phyloP scores from a whole-genome alignment of 495 filamentous ascomycete genomes.

The Penicillium chermesinum region DNA sequence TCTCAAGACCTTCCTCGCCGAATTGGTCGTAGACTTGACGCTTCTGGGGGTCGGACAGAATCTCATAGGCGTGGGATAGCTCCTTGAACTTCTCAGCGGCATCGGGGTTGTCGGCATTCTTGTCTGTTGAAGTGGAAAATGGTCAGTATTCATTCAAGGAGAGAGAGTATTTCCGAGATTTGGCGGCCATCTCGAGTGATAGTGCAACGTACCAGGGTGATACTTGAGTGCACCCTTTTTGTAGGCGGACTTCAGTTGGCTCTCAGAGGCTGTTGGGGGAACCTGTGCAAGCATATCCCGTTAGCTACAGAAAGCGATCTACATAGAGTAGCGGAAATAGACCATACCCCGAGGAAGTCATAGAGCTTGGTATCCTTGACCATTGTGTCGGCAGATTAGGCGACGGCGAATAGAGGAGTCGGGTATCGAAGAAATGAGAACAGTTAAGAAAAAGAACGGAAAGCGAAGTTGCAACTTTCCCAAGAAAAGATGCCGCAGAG shows the following conservation, averaged over 20 bases:
- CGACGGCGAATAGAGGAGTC: conserved; percentile 11
- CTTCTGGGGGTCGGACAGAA: conserved; percentile 87
- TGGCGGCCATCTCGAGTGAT: not conserved
- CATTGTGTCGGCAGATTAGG: conserved; percentile 48
- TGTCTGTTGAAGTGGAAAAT: conserved; percentile 55
- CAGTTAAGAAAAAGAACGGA: conserved; percentile 7
- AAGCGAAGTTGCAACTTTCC: conserved; percentile 6
- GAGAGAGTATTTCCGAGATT: not conserved
- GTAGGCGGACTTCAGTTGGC: conserved; percentile 85
- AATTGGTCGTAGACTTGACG: conserved; percentile 90
- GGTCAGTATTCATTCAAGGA: not conserved
- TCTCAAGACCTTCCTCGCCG: conserved; percentile 92
- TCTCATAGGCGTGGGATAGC: conserved; percentile 89
- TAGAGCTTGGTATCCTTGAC: conserved; percentile 88
- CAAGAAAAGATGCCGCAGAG: conserved; percentile 9
- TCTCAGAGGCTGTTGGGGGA: conserved; percentile 61
- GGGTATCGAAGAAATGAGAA: conserved; percentile 11
- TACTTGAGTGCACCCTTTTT: conserved; percentile 84
- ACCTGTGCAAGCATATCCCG: conserved; percentile 60
- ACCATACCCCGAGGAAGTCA: conserved; percentile 76
- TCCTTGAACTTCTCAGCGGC: conserved; percentile 98
- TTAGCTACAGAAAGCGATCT: no score
- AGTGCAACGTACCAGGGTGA: conserved; percentile 69
- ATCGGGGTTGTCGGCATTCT: conserved; percentile 89
- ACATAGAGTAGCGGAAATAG: no score